These are phyloP conservation scores for Suhomyces maxii DNA, from an alignment of 1,139 yeast species.

Conservation along the genomic window DNA sequence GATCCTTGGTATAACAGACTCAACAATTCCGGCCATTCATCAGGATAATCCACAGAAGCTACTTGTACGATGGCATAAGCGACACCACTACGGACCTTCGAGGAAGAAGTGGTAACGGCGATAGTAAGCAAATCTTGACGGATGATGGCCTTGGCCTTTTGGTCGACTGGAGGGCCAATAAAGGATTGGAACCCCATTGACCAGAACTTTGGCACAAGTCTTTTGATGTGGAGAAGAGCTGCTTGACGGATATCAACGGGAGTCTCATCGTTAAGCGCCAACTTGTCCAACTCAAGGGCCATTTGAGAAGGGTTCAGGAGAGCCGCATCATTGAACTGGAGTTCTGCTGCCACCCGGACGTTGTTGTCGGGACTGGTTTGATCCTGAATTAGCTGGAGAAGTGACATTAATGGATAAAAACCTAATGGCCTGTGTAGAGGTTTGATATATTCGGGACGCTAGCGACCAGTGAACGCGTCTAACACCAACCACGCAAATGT, in stretches of 20 bases:
- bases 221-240: constrained; percentile 66
- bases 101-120: constrained; percentile 49
- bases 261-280: constrained; percentile 21
- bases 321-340: constrained; percentile 29
- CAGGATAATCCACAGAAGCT: constrained; percentile 90
- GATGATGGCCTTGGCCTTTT: constrained; percentile 49
- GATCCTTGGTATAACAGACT: constrained; percentile 46
- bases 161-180: constrained; percentile 63
- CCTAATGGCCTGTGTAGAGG: not conserved
- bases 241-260: constrained; percentile 55
- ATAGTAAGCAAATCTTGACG: constrained; percentile 54
- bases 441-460: not conserved
- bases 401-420: constrained; percentile 2
- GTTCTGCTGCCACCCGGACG: constrained; percentile 36
- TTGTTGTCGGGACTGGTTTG: constrained; percentile 43
- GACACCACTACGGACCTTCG: constrained; percentile 67
- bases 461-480: not conserved
- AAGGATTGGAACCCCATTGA: constrained; percentile 80
- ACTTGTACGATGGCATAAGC: constrained; percentile 81
- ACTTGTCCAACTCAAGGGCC: constrained; percentile 29
- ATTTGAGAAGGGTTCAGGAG: constrained; percentile 34
- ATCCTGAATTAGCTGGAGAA: constrained; percentile 24
- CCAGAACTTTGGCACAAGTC: constrained; percentile 77
- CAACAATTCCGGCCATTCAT: constrained; percentile 86
- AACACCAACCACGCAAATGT: too few relatives aligned